Base-by-base conservation (phyloP, 495 filamentous ascomycete genomes). In the Podospora bellae-mahoneyi region DNA sequence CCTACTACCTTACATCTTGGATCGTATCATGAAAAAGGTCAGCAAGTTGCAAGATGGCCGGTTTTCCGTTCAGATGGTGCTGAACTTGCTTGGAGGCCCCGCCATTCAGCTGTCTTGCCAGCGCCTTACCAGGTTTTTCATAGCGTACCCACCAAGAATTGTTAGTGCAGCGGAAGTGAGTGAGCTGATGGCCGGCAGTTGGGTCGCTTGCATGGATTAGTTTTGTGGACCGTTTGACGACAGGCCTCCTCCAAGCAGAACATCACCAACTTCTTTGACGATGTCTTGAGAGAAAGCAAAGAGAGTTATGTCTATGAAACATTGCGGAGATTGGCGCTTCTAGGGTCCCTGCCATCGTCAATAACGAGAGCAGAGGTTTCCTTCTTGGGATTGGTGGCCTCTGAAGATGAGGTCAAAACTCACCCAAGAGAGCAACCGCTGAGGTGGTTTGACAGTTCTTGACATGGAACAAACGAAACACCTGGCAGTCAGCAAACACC, bases 21-120 rank as follows among this genome's bases (percentile, higher is more conserved):
- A 5, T 39, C 34, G 10, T 39, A 39, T 39, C 34, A 39, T 39
- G 3, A 1, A 39, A 6, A 5, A 4, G 10, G 3, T 10, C 34
- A 10, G 34, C 34, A 39, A 39, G 34, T 39, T 10, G 6, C 10
- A 39, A 39, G 34, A 39, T 39, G 34, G 34, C 34, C 6, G 3
- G 34, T 39, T 39, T 39, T 39, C 34, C 34, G 39, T 48, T 16
- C 39, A 2, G 39, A 48, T 48, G 39, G 6, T 48, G 59, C 19
- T 61, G 61, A 32, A 53, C n/a, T 63, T 63, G 34, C 34, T 19
- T 23, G n/a, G 61, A 63, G 61, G 27, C 27, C 27, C 61, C 39
- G 15, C 39, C 13, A 13, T 58, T 26, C n/a, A 58, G 23, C 55
- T 19, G 7, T 20, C 3, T 4, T 20, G 6, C n/a, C 55, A 63